Conservation (phyloP, 306 rosid species). For the Benincasa hispida region DNA sequence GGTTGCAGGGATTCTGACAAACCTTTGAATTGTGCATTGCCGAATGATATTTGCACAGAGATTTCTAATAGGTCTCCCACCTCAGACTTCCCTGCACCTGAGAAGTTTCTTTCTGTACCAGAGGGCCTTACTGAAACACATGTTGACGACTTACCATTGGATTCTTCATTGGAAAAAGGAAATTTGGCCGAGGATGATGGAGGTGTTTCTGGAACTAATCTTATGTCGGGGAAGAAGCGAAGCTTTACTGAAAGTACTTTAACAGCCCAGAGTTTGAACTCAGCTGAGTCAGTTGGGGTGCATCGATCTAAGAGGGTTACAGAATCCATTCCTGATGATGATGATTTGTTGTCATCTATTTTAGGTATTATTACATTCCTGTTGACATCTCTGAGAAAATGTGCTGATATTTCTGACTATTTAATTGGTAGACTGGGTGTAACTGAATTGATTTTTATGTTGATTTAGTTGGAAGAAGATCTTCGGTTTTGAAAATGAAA, state of each 20-base stretch:
- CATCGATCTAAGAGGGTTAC: slow-evolving; percentile 42
- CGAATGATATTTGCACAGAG: slow-evolving; percentile 20
- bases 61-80: slow-evolving; percentile 32
- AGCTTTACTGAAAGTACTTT: slow-evolving; percentile 73
- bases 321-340: slow-evolving; percentile 79
- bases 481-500: slow-evolving; percentile 74
- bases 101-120: slow-evolving; percentile 52
- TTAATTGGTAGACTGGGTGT: slow-evolving; percentile 5
- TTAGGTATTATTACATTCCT: slow-evolving; percentile 43
- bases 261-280: slow-evolving; percentile 59
- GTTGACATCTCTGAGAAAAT: neutral
- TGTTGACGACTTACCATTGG: slow-evolving; percentile 32
- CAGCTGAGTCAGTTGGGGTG: slow-evolving; percentile 53
- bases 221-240: slow-evolving; percentile 62
- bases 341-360: slow-evolving; percentile 91
- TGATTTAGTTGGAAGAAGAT: slow-evolving; percentile 72
- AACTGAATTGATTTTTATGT: slow-evolving; percentile 23
- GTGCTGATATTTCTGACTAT: neutral
- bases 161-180: slow-evolving; percentile 50
- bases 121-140: slow-evolving; percentile 30
- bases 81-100: slow-evolving; percentile 59
- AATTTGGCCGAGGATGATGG: slow-evolving; percentile 23
- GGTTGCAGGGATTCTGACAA: slow-evolving; percentile 28
- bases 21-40: slow-evolving; percentile 25
- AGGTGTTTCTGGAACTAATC: slow-evolving; percentile 24